Evolutionary conservation across 2,329 filamentous ascomycete species (phyloP), one percentile per base, ranked within the genome.

Genomic region (Shiraia sp.): DNA sequence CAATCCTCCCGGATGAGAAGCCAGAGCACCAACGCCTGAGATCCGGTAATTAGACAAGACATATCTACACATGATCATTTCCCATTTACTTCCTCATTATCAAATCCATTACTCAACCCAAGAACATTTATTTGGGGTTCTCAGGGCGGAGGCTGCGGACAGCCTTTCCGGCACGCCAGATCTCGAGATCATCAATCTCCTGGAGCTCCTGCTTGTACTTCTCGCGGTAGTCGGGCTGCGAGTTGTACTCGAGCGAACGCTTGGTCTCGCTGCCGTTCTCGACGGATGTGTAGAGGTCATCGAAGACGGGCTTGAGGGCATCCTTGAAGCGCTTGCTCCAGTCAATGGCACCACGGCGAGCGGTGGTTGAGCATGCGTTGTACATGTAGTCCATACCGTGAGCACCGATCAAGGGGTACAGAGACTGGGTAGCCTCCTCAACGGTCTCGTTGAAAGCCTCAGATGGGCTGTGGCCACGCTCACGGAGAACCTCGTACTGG

Each of bases 311-410:
- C 87, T 97, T 97, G 71, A 99, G 83, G 71, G 88, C 90, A 62
- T 92, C 88, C 88, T 96, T 96, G 90, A 99, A 99, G 72, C 82
- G 82, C 75, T 86, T 86, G 72, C 87, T 92, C 93, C 93, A 99
- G 83, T 99, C 93, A 72, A 99, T 95, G 77, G 93, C 93, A 76
- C 93, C 93, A 72, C 93, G 91, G 70, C 93, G 90, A 70, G 93
- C 93, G 45, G 93, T 99, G 72, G 93, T 99, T 54, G 92, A 97
- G 88, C 93, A 99, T 61, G 93, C 93, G 73, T 92, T 91, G 81
- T 95, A 99, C 93, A 99, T 99, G 90, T 95, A 99, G 82, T 99
- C 93, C 93, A 99, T 97, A 70, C 93, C 93, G 78, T 97, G 88
- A 77, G 83, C 84, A 70, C 92, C 93, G 69, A 99, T 99, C 70